phyloP scores from a whole-genome alignment of 177 flowering plant genomes.

The Telopea speciosissima region DNA sequence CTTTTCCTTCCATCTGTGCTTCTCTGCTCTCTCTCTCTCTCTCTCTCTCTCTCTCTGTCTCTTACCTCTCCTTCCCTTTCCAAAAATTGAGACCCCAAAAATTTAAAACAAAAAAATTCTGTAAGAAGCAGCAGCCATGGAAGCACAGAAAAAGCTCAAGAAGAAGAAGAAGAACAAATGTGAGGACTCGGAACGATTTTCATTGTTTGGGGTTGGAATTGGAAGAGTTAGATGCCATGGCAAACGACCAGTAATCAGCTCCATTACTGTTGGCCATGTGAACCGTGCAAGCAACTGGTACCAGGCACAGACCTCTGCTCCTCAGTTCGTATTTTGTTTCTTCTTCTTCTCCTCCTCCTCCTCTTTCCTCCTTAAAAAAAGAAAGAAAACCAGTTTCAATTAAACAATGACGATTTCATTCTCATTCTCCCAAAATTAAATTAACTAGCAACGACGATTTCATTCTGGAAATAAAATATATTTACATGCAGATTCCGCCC shows the following conservation, averaged over 20 bases:
- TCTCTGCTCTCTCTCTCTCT: no score
- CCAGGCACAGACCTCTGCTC: slow-evolving; percentile 72
- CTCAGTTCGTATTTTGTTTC: slow-evolving; percentile 36
- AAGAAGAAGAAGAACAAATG: no score
- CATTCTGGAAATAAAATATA: not conserved
- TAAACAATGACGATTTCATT: no score
- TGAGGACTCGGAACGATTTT: no score
- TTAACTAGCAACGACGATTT: no score
- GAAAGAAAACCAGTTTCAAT: not conserved
- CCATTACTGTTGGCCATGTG: slow-evolving; percentile 63
- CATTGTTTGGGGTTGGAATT: slow-evolving; percentile 11
- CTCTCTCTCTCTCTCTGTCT: no score
- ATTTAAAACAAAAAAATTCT: not conserved
- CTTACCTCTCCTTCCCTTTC: no score
- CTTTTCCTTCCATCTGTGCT: no score
- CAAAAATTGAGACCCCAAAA: no score
- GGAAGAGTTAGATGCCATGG: slow-evolving; percentile 24
- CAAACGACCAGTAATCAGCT: slow-evolving; percentile 84
- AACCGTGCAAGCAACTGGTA: slow-evolving; percentile 53
- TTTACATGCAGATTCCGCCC: slow-evolving; percentile 21
- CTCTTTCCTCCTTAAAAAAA: slow-evolving; percentile 14
- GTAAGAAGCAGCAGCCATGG: not conserved
- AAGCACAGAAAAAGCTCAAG: not conserved
- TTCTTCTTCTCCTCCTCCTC: slow-evolving; percentile 21
- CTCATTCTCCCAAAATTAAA: no score